Base-by-base conservation (phyloP, 805 yeast species). In the Candida dajiaensis region DNA sequence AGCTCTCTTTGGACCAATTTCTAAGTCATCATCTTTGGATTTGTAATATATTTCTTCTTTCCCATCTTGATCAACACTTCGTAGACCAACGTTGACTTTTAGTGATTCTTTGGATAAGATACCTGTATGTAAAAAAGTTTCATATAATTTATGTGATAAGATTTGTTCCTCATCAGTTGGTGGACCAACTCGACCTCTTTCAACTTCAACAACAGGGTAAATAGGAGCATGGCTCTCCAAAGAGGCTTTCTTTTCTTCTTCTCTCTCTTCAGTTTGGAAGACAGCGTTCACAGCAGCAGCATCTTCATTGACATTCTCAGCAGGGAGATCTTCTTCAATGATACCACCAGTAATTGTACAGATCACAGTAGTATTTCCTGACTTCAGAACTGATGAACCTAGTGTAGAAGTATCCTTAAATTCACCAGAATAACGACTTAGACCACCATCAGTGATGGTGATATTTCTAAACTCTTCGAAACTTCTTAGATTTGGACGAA, bases 111-210 rank as follows among this genome's bases (percentile, higher is more conserved):
- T 67, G 2, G 75, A 65, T 18, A 85, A 62, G 20, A 85, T 50
- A 25, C 77, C 76, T 12, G 85, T 76, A 50, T 80, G 81, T 40
- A 76, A 64, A 6, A 88, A 61, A 6, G 77, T 68, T 52, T 85
- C 85, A 55, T 80, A 79, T 21, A 86, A 55, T 48, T 69, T 69
- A 61, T 87, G 95, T 1, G 87, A 77, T 19, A 84, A 58, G 26
- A 76, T 78, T 81, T 85, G 86, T 61, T 89, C 96, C 65, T 89
- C 96, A 55, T 82, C 86, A 1, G 90, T 80, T 25, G 96, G 95
- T 1, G 89, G 86, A 13, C 95, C 94, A 23, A 64, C 61, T 44
- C 88, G 72, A 26, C 96, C 96, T 45, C 89, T 69, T 47, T 81
- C 77, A 10, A 87, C 78, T 51, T 85, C 89, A 8, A 89, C 88